Percentiles rank a stretch among this genome's conserved stretches.
Evolutionary conservation across 1,284 basidiomycete genomes (phyloP).

Genomic region (Dichomitus squalens): DNA sequence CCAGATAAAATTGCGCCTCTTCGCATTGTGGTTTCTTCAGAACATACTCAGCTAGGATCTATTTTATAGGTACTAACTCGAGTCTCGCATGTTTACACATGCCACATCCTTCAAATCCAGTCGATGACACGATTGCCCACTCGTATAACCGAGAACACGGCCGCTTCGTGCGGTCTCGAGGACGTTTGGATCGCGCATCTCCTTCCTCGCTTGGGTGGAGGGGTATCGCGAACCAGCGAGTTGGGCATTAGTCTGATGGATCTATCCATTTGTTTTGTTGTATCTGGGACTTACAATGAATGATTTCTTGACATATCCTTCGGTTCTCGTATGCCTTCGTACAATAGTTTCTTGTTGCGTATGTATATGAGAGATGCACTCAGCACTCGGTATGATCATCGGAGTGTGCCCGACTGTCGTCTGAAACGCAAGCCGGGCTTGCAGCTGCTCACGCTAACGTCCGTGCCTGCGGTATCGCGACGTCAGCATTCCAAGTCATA

Average conservation of each 20-base stretch:
- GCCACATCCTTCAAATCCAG: conserved; percentile 80
- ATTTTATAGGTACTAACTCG: conserved; percentile 88
- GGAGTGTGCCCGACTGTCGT: no score
- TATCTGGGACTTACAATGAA: background rate
- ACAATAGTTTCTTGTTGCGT: no score
- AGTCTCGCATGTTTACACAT: conserved; percentile 88
- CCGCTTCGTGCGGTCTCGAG: conserved; percentile 17
- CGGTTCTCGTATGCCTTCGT: background rate
- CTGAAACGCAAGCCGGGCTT: no score
- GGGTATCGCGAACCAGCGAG: conserved; percentile 20
- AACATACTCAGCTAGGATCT: conserved; percentile 91
- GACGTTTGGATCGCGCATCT: conserved; percentile 17
- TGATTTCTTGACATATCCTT: background rate
- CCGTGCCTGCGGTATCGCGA: no score
- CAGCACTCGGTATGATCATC: no score
- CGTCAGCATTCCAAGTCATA: no score
- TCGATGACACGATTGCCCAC: conserved; percentile 73
- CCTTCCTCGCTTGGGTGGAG: conserved; percentile 12
- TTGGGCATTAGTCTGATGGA: conserved; percentile 22
- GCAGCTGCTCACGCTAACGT: no score
- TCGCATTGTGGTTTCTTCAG: conserved; percentile 51
- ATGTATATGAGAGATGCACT: no score
- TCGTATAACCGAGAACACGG: conserved; percentile 62
- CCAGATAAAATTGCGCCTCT: conserved; percentile 43
- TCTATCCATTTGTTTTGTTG: background rate